Conservation (phyloP, 306 rosid species). For the Vachellia pachyceras region DNA sequence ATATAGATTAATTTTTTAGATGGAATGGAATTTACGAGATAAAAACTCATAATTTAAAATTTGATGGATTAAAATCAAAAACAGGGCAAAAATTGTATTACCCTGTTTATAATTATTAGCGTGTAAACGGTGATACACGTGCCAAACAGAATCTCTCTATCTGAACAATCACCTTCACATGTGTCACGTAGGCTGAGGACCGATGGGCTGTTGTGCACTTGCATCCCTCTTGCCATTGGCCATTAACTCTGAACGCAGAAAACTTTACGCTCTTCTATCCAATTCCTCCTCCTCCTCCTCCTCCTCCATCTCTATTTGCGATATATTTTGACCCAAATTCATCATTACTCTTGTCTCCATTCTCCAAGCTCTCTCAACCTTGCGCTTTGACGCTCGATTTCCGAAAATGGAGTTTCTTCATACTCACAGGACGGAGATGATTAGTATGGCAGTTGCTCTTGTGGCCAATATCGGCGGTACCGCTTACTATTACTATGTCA, state of each 20-base stretch:
- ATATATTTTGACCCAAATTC: neutral
- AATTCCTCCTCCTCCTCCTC: neutral
- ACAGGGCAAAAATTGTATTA: no score
- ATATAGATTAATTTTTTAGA: no score
- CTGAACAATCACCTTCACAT: neutral
- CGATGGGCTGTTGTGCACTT: no score
- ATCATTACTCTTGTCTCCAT: neutral
- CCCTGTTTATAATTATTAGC: no score
- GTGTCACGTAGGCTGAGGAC: neutral
- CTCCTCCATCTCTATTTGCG: neutral
- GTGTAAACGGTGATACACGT: no score
- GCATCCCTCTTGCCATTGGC: neutral
- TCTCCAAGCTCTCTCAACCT: neutral
- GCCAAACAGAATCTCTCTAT: no score
- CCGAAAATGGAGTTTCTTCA: conserved; percentile 44
- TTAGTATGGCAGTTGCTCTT: conserved; percentile 56
- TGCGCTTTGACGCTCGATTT: neutral
- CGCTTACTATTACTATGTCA: conserved; percentile 63
- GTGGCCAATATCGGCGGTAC: conserved; percentile 60
- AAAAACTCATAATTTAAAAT: no score
- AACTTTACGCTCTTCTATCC: neutral
- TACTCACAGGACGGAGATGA: conserved; percentile 54
- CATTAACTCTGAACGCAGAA: neutral
- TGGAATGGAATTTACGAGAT: no score
- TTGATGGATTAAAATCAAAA: no score